phyloP scores from a whole-genome alignment of 2,329 filamentous ascomycete genomes.

The Penicillium concentricum region DNA sequence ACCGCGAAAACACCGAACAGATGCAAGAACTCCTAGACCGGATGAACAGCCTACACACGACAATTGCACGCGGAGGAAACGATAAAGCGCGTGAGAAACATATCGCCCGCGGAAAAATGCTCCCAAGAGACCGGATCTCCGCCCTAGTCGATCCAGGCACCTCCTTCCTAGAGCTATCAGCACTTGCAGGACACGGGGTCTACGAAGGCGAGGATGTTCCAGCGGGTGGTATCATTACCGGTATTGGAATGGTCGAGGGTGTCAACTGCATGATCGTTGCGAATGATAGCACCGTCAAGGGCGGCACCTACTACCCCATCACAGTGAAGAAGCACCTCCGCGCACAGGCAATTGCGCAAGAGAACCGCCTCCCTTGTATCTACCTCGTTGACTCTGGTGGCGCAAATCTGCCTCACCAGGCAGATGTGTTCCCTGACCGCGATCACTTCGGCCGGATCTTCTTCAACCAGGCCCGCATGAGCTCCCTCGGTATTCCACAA shows the following conservation, averaged over 20 bases:
- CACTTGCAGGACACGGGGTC: conserved; percentile 81
- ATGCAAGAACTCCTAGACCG: conserved; percentile 72
- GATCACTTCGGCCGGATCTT: conserved; percentile 98
- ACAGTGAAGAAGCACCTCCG: conserved; percentile 97
- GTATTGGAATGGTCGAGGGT: conserved; percentile 84
- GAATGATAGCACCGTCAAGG: conserved; percentile 96
- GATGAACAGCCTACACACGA: conserved; percentile 68
- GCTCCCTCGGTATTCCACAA: conserved; percentile 81
- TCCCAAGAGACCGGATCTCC: conserved; percentile 83
- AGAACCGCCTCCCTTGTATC: conserved; percentile 81
- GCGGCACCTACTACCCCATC: conserved; percentile 93
- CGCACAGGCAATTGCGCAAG: conserved; percentile 84
- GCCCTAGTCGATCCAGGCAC: conserved; percentile 86
- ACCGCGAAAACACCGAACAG: conserved; percentile 73
- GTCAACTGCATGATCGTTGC: conserved; percentile 91
- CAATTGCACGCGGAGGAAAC: conserved; percentile 72
- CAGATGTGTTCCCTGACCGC: conserved; percentile 90
- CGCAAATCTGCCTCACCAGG: conserved; percentile 91
- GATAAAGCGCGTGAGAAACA: conserved; percentile 86
- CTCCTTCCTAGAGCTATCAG: conserved; percentile 87
- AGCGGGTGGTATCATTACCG: conserved; percentile 87
- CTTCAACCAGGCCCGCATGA: conserved; percentile 97
- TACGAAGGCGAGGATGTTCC: conserved; percentile 87
- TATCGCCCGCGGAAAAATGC: conserved; percentile 84
- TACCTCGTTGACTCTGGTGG: conserved; percentile 96